These are phyloP conservation scores for Chaetomiaceae sp. DNA, from an alignment of 2,329 filamentous ascomycete genomes.

Conservation along the genomic window DNA sequence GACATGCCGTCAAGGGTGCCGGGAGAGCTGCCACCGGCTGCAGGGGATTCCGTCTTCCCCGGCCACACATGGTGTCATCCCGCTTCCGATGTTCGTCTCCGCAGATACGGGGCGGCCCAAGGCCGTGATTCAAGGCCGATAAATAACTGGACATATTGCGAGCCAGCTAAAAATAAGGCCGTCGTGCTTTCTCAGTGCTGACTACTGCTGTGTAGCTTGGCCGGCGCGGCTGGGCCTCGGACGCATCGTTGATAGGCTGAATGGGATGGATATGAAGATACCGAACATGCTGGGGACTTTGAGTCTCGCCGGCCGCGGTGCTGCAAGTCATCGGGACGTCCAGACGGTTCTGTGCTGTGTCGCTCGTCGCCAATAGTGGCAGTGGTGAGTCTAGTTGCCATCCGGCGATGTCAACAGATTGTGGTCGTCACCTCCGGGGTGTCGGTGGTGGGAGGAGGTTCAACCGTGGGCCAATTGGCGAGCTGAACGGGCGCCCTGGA, in stretches of 20 bases:
- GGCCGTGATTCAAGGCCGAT: background rate
- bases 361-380: no score
- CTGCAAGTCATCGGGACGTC: background rate
- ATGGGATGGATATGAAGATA: background rate
- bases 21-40: background rate
- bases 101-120: slow-evolving; percentile 13
- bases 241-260: slow-evolving; percentile 17
- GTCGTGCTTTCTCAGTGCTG: slow-evolving; percentile 3
- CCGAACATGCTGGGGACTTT: background rate
- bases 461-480: slow-evolving; percentile 19
- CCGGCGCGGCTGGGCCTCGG: slow-evolving; percentile 14
- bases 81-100: slow-evolving; percentile 14
- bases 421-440: background rate
- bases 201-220: background rate
- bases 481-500: slow-evolving; percentile 6
- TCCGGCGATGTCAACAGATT: background rate
- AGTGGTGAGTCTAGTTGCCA: background rate
- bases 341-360: background rate
- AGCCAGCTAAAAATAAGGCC: slow-evolving; percentile 21
- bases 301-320: background rate
- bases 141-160: slow-evolving; percentile 19
- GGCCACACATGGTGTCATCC: background rate
- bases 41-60: background rate
- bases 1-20: no score
- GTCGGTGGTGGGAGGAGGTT: background rate